A percentile compares a stretch with the other conserved stretches of the same genome.
Conservation (phyloP, 2,329 filamentous ascomycete species). For the Aspergillus fischeri region DNA sequence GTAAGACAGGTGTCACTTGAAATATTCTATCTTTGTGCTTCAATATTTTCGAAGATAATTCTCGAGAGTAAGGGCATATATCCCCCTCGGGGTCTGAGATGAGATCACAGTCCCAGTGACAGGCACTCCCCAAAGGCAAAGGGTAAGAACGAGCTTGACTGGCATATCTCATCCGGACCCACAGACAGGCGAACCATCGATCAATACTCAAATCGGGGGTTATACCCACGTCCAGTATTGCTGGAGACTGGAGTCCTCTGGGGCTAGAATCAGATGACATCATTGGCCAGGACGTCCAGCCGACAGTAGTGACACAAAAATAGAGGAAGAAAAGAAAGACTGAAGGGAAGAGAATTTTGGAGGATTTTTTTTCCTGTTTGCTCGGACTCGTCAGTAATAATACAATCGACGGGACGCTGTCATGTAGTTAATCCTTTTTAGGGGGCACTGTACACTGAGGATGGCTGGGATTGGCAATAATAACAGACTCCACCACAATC, state of each 20-base stretch:
- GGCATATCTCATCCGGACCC: slow-evolving; percentile 4
- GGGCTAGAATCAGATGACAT: neutral
- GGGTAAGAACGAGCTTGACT: neutral
- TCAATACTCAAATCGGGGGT: neutral
- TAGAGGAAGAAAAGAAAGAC: neutral
- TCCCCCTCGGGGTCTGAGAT: slow-evolving; percentile 3
- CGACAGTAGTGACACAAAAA: neutral
- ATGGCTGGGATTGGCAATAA: slow-evolving; percentile 8
- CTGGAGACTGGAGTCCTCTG: neutral
- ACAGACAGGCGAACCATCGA: neutral
- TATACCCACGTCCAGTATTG: neutral
- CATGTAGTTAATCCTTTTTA: neutral
- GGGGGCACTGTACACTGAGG: neutral
- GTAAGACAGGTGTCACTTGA: neutral
- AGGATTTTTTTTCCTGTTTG: neutral
- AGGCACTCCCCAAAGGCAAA: neutral
- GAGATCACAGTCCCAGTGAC: slow-evolving; percentile 8
- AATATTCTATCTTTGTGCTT: neutral
- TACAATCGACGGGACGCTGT: neutral
- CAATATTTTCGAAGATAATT: neutral
- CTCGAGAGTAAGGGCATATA: neutral
- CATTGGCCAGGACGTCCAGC: neutral
- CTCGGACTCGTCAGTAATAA: neutral
- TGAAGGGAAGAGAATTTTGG: neutral
- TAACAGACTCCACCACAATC: slow-evolving; percentile 9